Percentiles rank a stretch among this genome's conserved stretches.
phyloP scores from a whole-genome alignment of 169 alveolate genomes.

The Blepharisma undulans region DNA sequence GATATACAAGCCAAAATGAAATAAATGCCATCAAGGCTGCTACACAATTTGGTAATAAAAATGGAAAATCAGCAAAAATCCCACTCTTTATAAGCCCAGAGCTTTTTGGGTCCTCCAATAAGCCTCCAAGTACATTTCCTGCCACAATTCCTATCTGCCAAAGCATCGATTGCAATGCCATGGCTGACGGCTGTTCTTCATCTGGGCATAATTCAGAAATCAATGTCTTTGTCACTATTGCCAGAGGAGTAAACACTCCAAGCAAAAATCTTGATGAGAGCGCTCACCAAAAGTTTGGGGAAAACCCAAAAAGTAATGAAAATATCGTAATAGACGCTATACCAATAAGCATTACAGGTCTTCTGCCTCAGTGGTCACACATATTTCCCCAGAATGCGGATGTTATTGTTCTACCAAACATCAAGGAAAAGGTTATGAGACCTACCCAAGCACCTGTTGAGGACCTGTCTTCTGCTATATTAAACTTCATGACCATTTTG shows the following conservation, averaged over 20 bases:
- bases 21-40: not conserved
- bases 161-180: not conserved
- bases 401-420: slow-evolving; percentile 3
- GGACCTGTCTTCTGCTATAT: slow-evolving; percentile 7
- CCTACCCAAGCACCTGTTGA: slow-evolving; percentile 29
- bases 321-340: not conserved
- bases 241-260: slow-evolving; percentile 18
- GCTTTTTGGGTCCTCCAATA: slow-evolving; percentile 2
- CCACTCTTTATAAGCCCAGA: not conserved
- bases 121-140: slow-evolving; percentile 35
- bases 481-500: slow-evolving; percentile 15
- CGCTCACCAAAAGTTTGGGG: not conserved
- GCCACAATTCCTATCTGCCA: not conserved
- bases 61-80: slow-evolving; percentile 6
- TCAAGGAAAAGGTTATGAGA: not conserved
- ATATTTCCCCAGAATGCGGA: not conserved
- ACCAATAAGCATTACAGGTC: not conserved
- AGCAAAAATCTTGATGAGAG: not conserved
- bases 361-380: slow-evolving; percentile 24
- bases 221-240: slow-evolving; percentile 3
- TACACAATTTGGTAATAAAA: not conserved
- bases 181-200: not conserved
- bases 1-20: not conserved
- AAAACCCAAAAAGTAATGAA: slow-evolving; percentile 16
- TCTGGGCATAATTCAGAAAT: slow-evolving; percentile 16